Conservation (phyloP, 805 yeast genomes). For the Hanseniaspora osmophila region DNA sequence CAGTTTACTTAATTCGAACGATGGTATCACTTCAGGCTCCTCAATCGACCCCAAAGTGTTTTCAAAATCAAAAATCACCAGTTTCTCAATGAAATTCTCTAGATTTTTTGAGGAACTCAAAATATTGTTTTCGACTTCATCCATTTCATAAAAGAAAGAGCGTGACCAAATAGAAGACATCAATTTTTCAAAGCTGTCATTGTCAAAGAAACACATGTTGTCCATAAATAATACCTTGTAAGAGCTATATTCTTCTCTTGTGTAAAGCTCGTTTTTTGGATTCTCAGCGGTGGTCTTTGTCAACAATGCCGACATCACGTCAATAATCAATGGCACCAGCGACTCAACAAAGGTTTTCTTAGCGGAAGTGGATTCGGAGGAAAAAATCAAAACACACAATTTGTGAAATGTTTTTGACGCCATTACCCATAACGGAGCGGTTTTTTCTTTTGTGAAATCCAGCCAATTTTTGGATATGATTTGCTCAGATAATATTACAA, state of each 20-base stretch:
- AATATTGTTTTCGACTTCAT: slow-evolving; percentile 35
- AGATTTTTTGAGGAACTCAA: slow-evolving; percentile 18
- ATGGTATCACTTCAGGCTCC: slow-evolving; percentile 29
- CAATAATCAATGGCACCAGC: slow-evolving; percentile 18
- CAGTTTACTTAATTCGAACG: slow-evolving; percentile 34
- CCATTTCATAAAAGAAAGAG: slow-evolving; percentile 46
- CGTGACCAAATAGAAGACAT: slow-evolving; percentile 39
- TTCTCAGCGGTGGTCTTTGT: slow-evolving; percentile 17
- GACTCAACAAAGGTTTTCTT: slow-evolving; percentile 1
- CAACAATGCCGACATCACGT: slow-evolving; percentile 19
- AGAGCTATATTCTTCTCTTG: slow-evolving; percentile 29
- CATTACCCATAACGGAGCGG: slow-evolving; percentile 39
- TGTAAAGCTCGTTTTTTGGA: slow-evolving; percentile 29
- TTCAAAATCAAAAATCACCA: slow-evolving; percentile 31
- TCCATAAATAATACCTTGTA: slow-evolving; percentile 32
- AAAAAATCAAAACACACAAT: slow-evolving; percentile 19
- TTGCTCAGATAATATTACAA: background rate
- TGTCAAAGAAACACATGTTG: slow-evolving; percentile 16
- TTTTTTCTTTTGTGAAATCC: slow-evolving; percentile 4
- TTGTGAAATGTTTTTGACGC: slow-evolving; percentile 27
- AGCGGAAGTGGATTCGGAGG: background rate
- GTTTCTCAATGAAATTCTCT: slow-evolving; percentile 23
- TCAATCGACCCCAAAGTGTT: slow-evolving; percentile 52
- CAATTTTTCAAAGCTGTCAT: slow-evolving; percentile 27
- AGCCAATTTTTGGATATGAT: slow-evolving; percentile 31